Evolutionary conservation across 192 early-diverging fungal genomes (phyloP), one percentile per base, ranked within the genome.

Genomic region (Coemansia asiatica): DNA sequence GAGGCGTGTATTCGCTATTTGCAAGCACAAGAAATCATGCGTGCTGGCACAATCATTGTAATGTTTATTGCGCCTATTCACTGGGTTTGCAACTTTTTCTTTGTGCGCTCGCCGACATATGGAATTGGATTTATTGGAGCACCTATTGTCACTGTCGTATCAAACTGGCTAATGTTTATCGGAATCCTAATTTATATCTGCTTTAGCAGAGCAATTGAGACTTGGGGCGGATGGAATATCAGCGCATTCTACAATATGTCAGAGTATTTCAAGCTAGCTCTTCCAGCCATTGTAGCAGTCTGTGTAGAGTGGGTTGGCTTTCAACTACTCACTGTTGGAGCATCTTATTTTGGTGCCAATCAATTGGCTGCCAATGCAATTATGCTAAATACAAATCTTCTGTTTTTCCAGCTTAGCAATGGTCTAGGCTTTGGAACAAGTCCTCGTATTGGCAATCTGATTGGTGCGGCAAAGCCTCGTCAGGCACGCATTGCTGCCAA

Each of bases 1-100:
- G 94, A 96, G 64, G 89, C 88, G 62, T 72, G 89, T 29, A 91
- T 92, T 55, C 85, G 91, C 51, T 96, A 83, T 65, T 73, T 96
- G 31, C 91, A 95, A 67, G 85, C 89, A 0, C 95, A 98, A 81
- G 93, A 88, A 3, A 76, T 76, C 64, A 95, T 98, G 94, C 83
- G 87, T 18, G 92, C 92, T 0, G 84, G 80, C 22, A 91, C 92
- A 47, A 78, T 86, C 51, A 85, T 94, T 21, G 82, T 90, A 3
- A 46, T 86, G 21, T 66, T 91, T 31, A 86, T 88, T 4, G 69
- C 88, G 13, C 91, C 90, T 12, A 59, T 94, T 49, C 93, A 93
- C 66, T 69, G 87, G 9, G 31, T 90, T 44, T 65, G 91, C 31
- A 92, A 90, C 66, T 96, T 89, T 67, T 48, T 85, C 0, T 69